These are phyloP conservation scores for Fraxinus anomala DNA, from an alignment of 257 asterid genomes.

Conservation along the genomic window DNA sequence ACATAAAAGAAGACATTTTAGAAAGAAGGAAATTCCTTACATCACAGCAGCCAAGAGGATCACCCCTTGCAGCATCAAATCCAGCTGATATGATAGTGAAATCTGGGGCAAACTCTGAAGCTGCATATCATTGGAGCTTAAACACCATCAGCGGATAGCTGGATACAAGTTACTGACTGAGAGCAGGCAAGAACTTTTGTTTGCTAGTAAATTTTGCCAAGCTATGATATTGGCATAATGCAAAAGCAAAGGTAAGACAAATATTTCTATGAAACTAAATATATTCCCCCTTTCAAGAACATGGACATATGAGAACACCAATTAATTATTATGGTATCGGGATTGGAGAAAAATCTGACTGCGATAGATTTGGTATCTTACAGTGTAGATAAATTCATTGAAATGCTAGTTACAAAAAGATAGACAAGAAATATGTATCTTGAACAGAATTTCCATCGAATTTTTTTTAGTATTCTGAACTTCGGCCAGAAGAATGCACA, in stretches of 20 bases:
- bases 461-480: not conserved
- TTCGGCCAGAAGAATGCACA: conserved; percentile 13
- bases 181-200: conserved; percentile 7
- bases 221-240: conserved; percentile 14
- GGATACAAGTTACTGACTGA: conserved; percentile 28
- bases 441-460: not conserved
- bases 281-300: conserved; percentile 1
- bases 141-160: conserved; percentile 30
- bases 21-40: conserved; percentile 44
- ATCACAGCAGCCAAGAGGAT: conserved; percentile 98
- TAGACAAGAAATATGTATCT: not conserved
- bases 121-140: conserved; percentile 51
- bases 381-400: conserved; percentile 10
- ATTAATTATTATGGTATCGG: not conserved
- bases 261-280: not conserved
- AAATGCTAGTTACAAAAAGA: not conserved
- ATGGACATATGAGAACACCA: not conserved
- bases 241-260: conserved; percentile 5
- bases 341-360: conserved; percentile 7
- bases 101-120: conserved; percentile 83
- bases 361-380: conserved; percentile 4
- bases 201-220: conserved; percentile 13
- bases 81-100: conserved; percentile 97
- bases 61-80: conserved; percentile 99
- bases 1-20: not conserved